Evolutionary conservation across 2,329 filamentous ascomycete genomes (phyloP).

Genomic region (Bisporella sp.): DNA sequence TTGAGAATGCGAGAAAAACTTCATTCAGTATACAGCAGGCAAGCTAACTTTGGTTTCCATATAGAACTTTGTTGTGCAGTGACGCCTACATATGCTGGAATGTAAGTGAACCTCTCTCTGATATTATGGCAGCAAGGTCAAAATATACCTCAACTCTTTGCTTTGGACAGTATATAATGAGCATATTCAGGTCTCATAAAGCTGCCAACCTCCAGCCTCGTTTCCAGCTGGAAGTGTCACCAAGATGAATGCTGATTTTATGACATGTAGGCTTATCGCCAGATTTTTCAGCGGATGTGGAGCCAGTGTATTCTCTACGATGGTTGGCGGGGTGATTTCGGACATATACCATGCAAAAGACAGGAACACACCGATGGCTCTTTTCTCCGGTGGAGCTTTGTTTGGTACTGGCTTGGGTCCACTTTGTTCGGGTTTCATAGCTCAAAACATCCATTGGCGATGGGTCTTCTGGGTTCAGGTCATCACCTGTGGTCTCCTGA

Average conservation of each 20-base stretch:
- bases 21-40: no score
- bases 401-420: conserved; percentile 77
- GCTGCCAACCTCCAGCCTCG: no score
- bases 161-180: no score
- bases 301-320: conserved; percentile 73
- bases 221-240: neutral
- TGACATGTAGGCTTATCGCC: conserved; percentile 44
- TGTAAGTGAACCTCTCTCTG: conserved; percentile 34
- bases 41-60: neutral
- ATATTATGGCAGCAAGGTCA: no score
- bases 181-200: no score
- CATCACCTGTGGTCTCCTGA: conserved; percentile 58
- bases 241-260: neutral
- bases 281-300: conserved; percentile 75
- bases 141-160: no score
- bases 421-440: conserved; percentile 62
- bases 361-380: conserved; percentile 81
- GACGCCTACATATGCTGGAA: conserved; percentile 61
- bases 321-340: conserved; percentile 86
- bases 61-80: conserved; percentile 63
- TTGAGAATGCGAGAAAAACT: no score
- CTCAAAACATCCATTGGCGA: conserved; percentile 62
- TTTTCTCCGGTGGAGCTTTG: conserved; percentile 75
- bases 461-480: conserved; percentile 88
- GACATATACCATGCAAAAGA: conserved; percentile 76